Base-by-base conservation (phyloP, 306 rosid species). In the Cucurbita maxima region DNA sequence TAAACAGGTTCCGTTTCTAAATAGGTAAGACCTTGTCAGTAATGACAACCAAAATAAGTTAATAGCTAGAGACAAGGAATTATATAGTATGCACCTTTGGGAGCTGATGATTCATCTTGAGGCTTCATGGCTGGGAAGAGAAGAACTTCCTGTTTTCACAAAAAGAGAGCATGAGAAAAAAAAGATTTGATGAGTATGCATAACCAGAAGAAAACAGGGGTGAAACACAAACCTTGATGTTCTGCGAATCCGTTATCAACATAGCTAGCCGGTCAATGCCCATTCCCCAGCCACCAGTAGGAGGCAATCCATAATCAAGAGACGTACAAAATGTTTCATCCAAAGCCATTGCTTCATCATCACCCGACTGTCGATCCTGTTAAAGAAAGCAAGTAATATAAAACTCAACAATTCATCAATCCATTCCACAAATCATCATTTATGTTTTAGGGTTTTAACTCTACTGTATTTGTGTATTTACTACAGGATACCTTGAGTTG, bases 111-210 rank as follows among this genome's bases (percentile, higher is more conserved):
- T 61, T 88, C 89, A 77, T 90, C 97, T 79, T 89, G 94, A 73
- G 97, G 97, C 71, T 87, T 92, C 97, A 92, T 93, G 11, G 96
- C 93, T 10, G 98, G 96, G 89, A 93, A 93, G 74, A 93, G 93
- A 47, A 93, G 93, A 69, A 93, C 97, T 81, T 93, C 98, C 96
- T 89, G 91, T 80, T 44, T 53, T 71, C 80, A 77, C 58, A 62
- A 70, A 4, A 45, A 13, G 73, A 40, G 8, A 48, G 50, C 30
- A 57, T 59, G 53, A 15, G n/a, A n/a, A 71, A 14, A 43, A 43
- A 57, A 22, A 55, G 10, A 43, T 10, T 38, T 40, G 19, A 6
- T 8, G 19, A 19, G 40, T 12, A 18, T 10, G 50, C n/a, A 43
- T 64, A 5, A 44, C 37, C 52, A 4, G 53, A 64, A 43, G 37